Evolutionary conservation across 352 stramenopile genomes (phyloP).

Genomic region (Phytophthora brassicae): DNA sequence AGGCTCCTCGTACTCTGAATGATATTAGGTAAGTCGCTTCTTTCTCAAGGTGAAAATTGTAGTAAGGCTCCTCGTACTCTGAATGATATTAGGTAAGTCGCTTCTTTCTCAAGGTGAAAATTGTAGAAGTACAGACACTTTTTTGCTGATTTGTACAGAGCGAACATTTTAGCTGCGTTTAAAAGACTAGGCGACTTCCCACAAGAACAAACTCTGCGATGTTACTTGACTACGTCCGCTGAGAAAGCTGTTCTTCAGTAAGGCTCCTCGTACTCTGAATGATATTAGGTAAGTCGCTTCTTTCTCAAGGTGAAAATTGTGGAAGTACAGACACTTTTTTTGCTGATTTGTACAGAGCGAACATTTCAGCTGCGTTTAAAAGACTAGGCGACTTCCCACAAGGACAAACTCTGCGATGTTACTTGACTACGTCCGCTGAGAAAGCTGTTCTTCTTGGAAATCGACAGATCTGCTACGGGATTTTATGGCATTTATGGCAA

Average conservation of each 20-base stretch:
- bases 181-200: slow-evolving; percentile 13
- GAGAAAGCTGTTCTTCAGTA: slow-evolving; percentile 34
- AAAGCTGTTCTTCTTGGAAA: slow-evolving; percentile 46
- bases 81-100: slow-evolving; percentile 10
- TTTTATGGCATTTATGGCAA: slow-evolving; percentile 63
- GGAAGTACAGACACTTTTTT: background rate
- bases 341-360: slow-evolving; percentile 27
- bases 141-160: slow-evolving; percentile 15
- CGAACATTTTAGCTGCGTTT: slow-evolving; percentile 38
- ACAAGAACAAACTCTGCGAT: slow-evolving; percentile 10
- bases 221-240: slow-evolving; percentile 19
- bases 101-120: no score
- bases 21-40: slow-evolving; percentile 12
- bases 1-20: slow-evolving; percentile 4
- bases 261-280: background rate
- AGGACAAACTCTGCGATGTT: slow-evolving; percentile 11
- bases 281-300: background rate
- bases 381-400: slow-evolving; percentile 15
- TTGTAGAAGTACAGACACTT: background rate
- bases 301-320: background rate
- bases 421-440: slow-evolving; percentile 17
- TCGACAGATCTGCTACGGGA: slow-evolving; percentile 42
- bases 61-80: no score
- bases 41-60: no score
- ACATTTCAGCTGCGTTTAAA: slow-evolving; percentile 33